Evolutionary conservation across 768 basidiomycete species (phyloP).

Genomic region (Rhodotorula sphaerocarpa): DNA sequence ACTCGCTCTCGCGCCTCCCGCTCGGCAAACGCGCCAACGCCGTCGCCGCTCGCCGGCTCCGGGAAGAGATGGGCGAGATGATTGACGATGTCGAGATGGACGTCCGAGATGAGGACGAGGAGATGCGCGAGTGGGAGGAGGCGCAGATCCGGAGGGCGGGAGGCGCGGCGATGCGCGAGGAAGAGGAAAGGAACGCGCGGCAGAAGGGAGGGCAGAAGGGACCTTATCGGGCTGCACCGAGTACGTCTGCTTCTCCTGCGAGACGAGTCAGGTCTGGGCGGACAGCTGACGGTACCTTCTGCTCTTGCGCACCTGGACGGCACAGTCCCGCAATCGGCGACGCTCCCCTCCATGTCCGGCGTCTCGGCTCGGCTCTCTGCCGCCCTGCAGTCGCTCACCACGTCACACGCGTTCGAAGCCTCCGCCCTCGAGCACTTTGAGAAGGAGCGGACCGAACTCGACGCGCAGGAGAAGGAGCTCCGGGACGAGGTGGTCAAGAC

Average conservation of each 20-base stretch:
- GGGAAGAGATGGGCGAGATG: conserved; percentile 45
- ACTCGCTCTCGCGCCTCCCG: conserved; percentile 35
- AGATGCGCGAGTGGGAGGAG: conserved; percentile 38
- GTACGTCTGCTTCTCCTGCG: conserved; percentile 38
- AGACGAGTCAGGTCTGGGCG: too few species aligned
- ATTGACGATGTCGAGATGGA: conserved; percentile 47
- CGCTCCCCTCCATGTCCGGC: conserved; percentile 43
- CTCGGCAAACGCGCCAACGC: conserved; percentile 45
- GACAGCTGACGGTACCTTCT: neutral
- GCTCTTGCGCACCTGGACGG: neutral
- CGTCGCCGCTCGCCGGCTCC: conserved; percentile 41
- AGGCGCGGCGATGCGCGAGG: conserved; percentile 26
- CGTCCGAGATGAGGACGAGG: conserved; percentile 44
- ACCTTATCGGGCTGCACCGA: conserved; percentile 43
- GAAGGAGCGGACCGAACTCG: conserved; percentile 41
- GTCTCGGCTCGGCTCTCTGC: conserved; percentile 43
- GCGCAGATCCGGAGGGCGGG: conserved; percentile 44
- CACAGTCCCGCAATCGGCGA: conserved; percentile 43
- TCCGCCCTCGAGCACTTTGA: conserved; percentile 40
- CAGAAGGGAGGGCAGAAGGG: conserved; percentile 28
- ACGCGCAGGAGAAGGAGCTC: conserved; percentile 45
- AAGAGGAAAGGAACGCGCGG: conserved; percentile 16
- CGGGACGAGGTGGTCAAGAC: conserved; percentile 44
- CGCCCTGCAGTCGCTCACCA: conserved; percentile 40
- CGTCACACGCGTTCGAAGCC: conserved; percentile 39